A percentile compares a stretch with the other conserved stretches of the same genome.
These are phyloP conservation scores for Diaporthe eres DNA, from an alignment of 2,329 filamentous ascomycete genomes.

Conservation along the genomic window DNA sequence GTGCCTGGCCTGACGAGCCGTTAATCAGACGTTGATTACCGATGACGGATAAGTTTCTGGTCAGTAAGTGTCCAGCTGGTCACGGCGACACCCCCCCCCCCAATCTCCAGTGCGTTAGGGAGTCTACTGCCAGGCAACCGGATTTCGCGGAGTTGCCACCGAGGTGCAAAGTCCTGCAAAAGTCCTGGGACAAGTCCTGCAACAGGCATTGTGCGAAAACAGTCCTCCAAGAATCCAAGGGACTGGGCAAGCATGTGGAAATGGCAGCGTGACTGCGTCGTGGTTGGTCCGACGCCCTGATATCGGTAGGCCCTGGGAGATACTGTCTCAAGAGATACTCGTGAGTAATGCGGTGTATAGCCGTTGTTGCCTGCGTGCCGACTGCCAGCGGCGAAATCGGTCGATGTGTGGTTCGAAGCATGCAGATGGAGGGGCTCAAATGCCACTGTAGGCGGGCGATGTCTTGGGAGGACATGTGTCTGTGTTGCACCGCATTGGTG, in stretches of 20 bases:
- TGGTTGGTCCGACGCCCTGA: not conserved
- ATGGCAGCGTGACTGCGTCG: not conserved
- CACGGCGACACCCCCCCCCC: not conserved
- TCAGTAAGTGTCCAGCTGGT: conserved; percentile 22
- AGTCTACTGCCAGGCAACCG: conserved; percentile 3
- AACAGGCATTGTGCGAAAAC: not conserved
- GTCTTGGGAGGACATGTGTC: conserved; percentile 11
- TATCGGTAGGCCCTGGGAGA: not conserved
- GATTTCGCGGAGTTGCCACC: not conserved
- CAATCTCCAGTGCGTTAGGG: not conserved
- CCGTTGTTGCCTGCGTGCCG: not conserved
- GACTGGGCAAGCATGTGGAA: not conserved
- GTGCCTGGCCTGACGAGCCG: conserved; percentile 19
- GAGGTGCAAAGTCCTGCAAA: not conserved
- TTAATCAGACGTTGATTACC: conserved; percentile 4
- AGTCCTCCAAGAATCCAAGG: not conserved
- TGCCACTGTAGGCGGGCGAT: conserved; percentile 20
- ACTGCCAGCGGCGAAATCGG: not conserved
- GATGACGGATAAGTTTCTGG: conserved; percentile 1
- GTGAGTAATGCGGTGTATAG: conserved; percentile 9
- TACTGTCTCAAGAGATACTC: not conserved
- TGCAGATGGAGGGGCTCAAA: not conserved
- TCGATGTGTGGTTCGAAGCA: too few species aligned
- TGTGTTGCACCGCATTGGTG: conserved; percentile 13
- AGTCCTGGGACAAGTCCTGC: not conserved